phyloP scores from a whole-genome alignment of 1,284 basidiomycete species.

The Cutaneotrichosporon dermatis region DNA sequence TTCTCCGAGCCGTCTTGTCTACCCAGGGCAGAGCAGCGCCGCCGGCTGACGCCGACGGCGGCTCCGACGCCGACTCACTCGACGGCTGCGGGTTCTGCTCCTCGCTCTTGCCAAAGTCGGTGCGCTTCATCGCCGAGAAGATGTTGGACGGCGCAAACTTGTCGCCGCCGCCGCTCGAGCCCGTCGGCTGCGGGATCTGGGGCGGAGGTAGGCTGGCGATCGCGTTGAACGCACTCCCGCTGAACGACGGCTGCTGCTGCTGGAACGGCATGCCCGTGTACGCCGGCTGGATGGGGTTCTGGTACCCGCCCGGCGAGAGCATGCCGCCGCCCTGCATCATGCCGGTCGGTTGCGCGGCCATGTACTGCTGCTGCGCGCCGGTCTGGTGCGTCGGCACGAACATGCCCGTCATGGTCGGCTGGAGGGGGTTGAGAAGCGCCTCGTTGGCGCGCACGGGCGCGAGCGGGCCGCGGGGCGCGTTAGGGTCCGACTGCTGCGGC shows the following conservation, averaged over 20 bases:
- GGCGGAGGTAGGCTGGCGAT: conserved; percentile 50
- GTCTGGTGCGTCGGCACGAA: conserved; percentile 66
- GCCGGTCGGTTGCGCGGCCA: conserved; percentile 50
- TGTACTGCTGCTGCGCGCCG: not conserved
- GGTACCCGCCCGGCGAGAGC: conserved; percentile 41
- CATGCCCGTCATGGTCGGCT: conserved; percentile 79
- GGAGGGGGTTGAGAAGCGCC: conserved; percentile 76
- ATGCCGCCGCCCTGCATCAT: conserved; percentile 29
- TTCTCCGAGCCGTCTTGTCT: too few species aligned
- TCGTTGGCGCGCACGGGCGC: conserved; percentile 91
- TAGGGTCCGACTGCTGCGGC: conserved; percentile 48
- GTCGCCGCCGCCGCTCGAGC: conserved; percentile 22
- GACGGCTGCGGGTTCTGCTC: conserved; percentile 59
- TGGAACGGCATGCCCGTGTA: conserved; percentile 42
- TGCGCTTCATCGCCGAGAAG: conserved; percentile 93
- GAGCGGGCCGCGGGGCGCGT: conserved; percentile 72
- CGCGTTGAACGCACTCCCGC: conserved; percentile 51
- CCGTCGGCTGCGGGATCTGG: conserved; percentile 28
- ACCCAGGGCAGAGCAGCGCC: too few species aligned
- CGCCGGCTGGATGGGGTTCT: conserved; percentile 48
- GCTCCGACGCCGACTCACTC: conserved; percentile 52
- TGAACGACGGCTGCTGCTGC: conserved; percentile 25
- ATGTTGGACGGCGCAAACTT: conserved; percentile 61
- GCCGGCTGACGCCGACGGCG: not conserved
- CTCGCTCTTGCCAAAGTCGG: conserved; percentile 73